Percentiles rank a stretch among this genome's conserved stretches.
phyloP scores from a whole-genome alignment of 176 grass and related monocot species.

The Carex parvula region DNA sequence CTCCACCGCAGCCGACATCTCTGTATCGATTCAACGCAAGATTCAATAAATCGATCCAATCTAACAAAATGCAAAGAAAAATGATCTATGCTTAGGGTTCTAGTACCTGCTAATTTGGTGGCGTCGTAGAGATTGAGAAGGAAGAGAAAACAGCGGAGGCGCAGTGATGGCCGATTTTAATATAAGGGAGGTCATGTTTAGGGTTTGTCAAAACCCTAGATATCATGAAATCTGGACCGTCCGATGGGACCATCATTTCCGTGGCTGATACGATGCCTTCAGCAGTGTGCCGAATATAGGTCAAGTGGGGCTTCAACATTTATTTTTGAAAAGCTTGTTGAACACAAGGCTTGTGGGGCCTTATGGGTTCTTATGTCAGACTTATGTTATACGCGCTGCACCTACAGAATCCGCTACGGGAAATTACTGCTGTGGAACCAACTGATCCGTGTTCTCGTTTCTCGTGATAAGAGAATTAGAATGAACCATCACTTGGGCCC shows the following conservation, averaged over 20 bases:
- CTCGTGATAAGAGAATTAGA: background rate
- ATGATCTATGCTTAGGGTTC: background rate
- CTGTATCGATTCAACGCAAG: background rate
- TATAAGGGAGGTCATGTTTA: background rate
- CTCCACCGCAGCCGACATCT: conserved; percentile 57
- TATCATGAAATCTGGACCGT: background rate
- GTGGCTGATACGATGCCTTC: background rate
- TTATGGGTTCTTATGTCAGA: too few relatives aligned
- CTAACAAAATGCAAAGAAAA: background rate
- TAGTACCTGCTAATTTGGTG: background rate
- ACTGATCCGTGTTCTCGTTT: background rate
- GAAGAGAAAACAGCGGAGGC: conserved; percentile 1
- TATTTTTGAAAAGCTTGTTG: too few relatives aligned
- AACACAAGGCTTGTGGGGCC: too few relatives aligned
- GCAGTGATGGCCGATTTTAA: background rate
- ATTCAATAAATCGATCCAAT: background rate
- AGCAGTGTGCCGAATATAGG: background rate
- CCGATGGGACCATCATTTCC: background rate
- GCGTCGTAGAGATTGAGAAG: background rate
- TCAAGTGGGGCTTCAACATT: background rate
- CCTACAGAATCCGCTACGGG: background rate
- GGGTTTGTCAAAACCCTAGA: conserved; percentile 12
- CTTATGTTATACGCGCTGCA: too few relatives aligned
- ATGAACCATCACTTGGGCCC: background rate
- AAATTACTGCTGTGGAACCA: background rate